These are phyloP conservation scores for Cytospora paraplurivora DNA, from an alignment of 2,329 filamentous ascomycete species.

Conservation along the genomic window DNA sequence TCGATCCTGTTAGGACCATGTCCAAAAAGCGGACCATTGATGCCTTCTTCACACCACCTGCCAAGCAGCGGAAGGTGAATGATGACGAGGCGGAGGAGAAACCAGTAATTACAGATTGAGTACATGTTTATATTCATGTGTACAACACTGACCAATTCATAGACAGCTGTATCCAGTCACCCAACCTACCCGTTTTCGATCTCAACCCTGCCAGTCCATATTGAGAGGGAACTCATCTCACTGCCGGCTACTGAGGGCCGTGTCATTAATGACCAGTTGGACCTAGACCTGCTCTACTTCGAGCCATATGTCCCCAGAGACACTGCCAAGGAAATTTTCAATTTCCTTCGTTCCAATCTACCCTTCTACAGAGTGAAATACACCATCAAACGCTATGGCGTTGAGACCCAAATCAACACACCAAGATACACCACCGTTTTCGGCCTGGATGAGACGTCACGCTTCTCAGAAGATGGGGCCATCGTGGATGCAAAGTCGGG, in stretches of 20 bases:
- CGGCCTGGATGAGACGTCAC: conserved; percentile 62
- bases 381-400: conserved; percentile 66
- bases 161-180: conserved; percentile 44
- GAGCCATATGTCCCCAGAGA: conserved; percentile 68
- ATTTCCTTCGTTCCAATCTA: conserved; percentile 69
- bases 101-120: conserved; percentile 10
- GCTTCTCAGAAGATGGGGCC: conserved; percentile 50
- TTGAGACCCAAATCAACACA: conserved; percentile 62
- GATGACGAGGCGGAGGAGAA: conserved; percentile 15
- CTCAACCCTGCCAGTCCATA: conserved; percentile 42
- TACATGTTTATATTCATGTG: not conserved
- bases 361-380: conserved; percentile 79
- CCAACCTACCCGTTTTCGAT: conserved; percentile 55
- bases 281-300: conserved; percentile 75
- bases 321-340: conserved; percentile 62
- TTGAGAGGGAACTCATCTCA: conserved; percentile 44
- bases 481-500: conserved; percentile 49
- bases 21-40: conserved; percentile 66
- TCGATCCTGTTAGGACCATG: conserved; percentile 31
- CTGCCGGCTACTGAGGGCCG: conserved; percentile 56
- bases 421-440: conserved; percentile 60
- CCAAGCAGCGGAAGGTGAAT: conserved; percentile 41
- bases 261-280: conserved; percentile 65
- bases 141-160: conserved; percentile 3
- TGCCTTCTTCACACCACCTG: conserved; percentile 62